Conservation (phyloP, 2,329 filamentous ascomycete species). For the Ascochyta rabiei region DNA sequence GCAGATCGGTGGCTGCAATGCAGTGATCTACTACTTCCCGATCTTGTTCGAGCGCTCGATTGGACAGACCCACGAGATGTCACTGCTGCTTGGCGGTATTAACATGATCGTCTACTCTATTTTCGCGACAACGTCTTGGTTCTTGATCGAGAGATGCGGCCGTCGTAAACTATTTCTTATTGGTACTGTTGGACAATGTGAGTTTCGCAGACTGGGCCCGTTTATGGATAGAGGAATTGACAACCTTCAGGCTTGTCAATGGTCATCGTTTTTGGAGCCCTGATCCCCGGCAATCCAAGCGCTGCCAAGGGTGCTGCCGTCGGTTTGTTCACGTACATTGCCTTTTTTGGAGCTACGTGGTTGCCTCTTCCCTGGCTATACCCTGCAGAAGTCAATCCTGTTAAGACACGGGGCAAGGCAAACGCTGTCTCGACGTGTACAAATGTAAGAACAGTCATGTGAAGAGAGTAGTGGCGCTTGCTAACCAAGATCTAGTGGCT, state of each 20-base stretch:
- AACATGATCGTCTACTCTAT: constrained; percentile 64
- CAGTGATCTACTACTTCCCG: constrained; percentile 54
- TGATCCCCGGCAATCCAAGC: constrained; percentile 41
- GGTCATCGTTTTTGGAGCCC: constrained; percentile 50
- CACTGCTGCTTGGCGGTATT: constrained; percentile 53
- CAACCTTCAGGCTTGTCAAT: constrained; percentile 55
- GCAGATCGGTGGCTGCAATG: constrained; percentile 45
- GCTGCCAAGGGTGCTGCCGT: constrained; percentile 58
- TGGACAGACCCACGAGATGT: constrained; percentile 50
- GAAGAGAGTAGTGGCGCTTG: too few relatives aligned
- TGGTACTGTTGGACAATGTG: constrained; percentile 55
- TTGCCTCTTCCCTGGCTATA: constrained; percentile 66
- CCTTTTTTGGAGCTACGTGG: constrained; percentile 69
- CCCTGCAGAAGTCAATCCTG: constrained; percentile 57
- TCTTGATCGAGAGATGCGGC: constrained; percentile 67
- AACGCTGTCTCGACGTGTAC: constrained; percentile 59
- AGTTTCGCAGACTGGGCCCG: neutral
- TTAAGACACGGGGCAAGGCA: constrained; percentile 60
- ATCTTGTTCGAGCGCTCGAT: constrained; percentile 58
- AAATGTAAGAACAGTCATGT: constrained; percentile 36
- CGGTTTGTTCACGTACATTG: constrained; percentile 70
- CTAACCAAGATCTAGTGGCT: constrained; percentile 45
- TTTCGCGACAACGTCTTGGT: constrained; percentile 66
- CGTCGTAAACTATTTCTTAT: constrained; percentile 52
- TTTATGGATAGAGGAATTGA: neutral